Evolutionary conservation across 306 rosid genomes (phyloP), one percentile per base, ranked within the genome.

Genomic region (Prunus davidiana): DNA sequence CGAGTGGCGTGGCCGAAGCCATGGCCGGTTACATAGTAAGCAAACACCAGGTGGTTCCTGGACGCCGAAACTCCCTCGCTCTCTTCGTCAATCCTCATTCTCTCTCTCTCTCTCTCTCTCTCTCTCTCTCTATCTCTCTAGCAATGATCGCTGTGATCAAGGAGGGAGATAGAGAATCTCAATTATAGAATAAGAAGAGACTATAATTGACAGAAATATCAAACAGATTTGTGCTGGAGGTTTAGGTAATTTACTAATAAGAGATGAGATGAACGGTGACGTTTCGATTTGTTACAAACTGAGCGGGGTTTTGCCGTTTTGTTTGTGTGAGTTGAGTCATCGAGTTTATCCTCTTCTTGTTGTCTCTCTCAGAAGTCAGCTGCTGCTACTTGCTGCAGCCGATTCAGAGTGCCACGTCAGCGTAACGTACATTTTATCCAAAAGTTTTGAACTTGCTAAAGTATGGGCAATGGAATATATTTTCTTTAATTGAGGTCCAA

Each of bases 1-100:
- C 99, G 91, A 62, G 98, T 95, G 79, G 97, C 97, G 78, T 92
- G 97, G 38, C 97, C 99, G 76, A 95, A 95, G 74, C 99, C 98
- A 81, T 96, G 91, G 51, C 99, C 99, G 54, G 99, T 96, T 32
- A 96, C 83, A 70, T 96, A 96, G 82, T 91, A 92, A 49, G 98
- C 99, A 73, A 96, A 92, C n/a, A 96, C 90, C 73, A 92, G 82
- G 81, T 83, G 93, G 73, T 93, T 84, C 52, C 79, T 81, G 7
- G 99, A 92, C 58, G 93, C 86, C 2, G 97, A 95, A 1, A 95
- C 97, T 34, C 86, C 91, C 38, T 87, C 93, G 45, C 71, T 76
- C n/a, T 88, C 93, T 73, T 68, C 75, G 4, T 87, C 88, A 18
- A 92, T 90, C 85, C 93, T 87, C 99, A 95, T 92, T 82, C 14